These are phyloP conservation scores for Kalaharituber pfeilii DNA, from an alignment of 2,329 filamentous ascomycete genomes.

Conservation along the genomic window DNA sequence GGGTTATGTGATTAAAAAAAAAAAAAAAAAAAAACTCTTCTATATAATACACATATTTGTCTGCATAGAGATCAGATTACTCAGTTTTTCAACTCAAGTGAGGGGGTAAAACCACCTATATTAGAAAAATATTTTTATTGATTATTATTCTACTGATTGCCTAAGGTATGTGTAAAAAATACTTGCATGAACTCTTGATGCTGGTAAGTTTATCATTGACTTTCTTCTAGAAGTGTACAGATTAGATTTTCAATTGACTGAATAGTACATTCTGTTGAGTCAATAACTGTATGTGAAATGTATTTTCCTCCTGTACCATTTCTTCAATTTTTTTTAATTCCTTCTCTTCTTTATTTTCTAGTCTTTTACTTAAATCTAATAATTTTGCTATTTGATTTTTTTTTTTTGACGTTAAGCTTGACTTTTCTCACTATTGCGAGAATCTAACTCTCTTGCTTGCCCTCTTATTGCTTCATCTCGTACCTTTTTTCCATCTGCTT, in stretches of 20 bases:
- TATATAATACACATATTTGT: slow-evolving; percentile 6
- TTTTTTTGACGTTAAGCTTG: slow-evolving; percentile 1
- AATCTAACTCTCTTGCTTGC: slow-evolving; percentile 1
- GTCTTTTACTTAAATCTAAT: background rate
- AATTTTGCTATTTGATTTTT: background rate
- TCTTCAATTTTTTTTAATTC: no score
- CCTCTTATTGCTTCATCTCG: background rate
- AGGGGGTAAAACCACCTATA: background rate
- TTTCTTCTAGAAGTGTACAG: background rate
- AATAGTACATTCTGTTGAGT: background rate
- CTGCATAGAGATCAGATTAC: slow-evolving; percentile 2
- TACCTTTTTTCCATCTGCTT: background rate
- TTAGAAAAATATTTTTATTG: slow-evolving; percentile 6
- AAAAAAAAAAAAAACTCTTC: no score
- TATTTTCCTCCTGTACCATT: no score
- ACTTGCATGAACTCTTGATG: background rate
- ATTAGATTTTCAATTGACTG: background rate
- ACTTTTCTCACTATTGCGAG: background rate
- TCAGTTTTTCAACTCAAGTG: slow-evolving; percentile 1
- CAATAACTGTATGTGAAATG: no score
- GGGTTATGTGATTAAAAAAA: no score
- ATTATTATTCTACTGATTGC: no score
- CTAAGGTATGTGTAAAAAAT: no score
- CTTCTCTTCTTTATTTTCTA: background rate
- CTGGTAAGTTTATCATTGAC: background rate